Evolutionary conservation across 345 rosid genomes (phyloP).

Genomic region (Passiflora organensis): DNA sequence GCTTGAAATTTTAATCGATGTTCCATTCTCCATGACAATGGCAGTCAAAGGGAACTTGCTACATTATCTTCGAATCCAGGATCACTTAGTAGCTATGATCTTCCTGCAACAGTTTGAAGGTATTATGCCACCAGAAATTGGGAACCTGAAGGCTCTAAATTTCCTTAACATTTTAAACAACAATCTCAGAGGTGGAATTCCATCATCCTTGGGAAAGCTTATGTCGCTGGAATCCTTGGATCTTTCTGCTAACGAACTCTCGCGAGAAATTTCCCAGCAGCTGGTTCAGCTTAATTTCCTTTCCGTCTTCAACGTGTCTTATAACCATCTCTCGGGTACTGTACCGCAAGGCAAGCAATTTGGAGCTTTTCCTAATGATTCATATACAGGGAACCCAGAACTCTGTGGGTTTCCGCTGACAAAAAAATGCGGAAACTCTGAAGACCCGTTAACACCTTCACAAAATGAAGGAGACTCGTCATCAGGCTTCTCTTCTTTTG

Average conservation of each 20-base stretch:
- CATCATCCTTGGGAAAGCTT: neutral
- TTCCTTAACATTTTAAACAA: conserved; percentile 13
- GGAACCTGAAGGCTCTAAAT: conserved; percentile 1
- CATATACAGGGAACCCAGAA: neutral
- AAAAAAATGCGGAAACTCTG: neutral
- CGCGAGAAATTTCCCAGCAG: conserved; percentile 1
- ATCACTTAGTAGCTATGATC: conserved; percentile 1
- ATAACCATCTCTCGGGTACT: neutral
- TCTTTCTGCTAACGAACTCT: neutral
- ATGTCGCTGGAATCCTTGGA: neutral
- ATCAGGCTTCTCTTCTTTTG: too few species aligned
- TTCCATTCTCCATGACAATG: neutral
- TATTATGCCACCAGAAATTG: neutral
- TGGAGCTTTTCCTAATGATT: neutral
- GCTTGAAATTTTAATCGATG: too few species aligned
- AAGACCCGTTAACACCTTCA: too few species aligned
- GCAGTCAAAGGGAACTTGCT: neutral
- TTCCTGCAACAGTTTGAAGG: conserved; percentile 13
- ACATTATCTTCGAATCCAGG: neutral
- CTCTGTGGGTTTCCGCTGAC: neutral
- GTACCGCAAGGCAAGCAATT: neutral
- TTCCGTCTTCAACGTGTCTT: neutral
- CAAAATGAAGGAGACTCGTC: too few species aligned
- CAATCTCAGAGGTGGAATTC: conserved; percentile 23
- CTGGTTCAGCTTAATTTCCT: neutral